Percentiles rank a stretch among this genome's conserved stretches.
Evolutionary conservation across 257 asterid genomes (phyloP).

Genomic region (Solanum sitiens): DNA sequence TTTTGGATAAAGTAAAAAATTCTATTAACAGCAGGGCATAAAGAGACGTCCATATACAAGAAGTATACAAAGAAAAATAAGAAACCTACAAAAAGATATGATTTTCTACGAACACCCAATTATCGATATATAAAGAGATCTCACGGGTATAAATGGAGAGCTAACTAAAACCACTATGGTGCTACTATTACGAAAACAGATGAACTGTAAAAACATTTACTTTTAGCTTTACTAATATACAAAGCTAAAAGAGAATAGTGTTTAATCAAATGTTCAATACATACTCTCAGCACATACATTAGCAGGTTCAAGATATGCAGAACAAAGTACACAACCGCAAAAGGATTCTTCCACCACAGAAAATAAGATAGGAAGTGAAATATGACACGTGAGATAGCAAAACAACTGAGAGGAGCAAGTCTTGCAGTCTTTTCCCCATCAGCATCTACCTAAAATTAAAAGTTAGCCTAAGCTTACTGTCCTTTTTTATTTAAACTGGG

Average conservation of each 20-base stretch:
- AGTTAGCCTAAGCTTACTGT: neutral
- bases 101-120: neutral
- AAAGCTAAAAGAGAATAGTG: neutral
- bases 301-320: neutral
- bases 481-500: neutral
- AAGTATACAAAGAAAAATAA: neutral
- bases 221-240: neutral
- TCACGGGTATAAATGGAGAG: neutral
- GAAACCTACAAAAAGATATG: neutral
- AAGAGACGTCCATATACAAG: neutral
- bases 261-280: neutral
- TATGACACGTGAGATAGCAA: neutral
- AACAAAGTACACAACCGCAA: neutral
- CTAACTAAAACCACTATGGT: neutral
- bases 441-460: neutral
- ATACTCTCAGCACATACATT: neutral
- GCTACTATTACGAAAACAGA: neutral
- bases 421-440: neutral
- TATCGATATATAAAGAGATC: neutral
- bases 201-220: neutral
- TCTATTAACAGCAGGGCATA: neutral
- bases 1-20: neutral
- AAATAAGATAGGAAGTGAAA: neutral
- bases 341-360: neutral
- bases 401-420: neutral